A percentile compares a stretch with the other conserved stretches of the same genome.
Evolutionary conservation across 768 basidiomycete genomes (phyloP).

Genomic region (Agrocybe pediades): DNA sequence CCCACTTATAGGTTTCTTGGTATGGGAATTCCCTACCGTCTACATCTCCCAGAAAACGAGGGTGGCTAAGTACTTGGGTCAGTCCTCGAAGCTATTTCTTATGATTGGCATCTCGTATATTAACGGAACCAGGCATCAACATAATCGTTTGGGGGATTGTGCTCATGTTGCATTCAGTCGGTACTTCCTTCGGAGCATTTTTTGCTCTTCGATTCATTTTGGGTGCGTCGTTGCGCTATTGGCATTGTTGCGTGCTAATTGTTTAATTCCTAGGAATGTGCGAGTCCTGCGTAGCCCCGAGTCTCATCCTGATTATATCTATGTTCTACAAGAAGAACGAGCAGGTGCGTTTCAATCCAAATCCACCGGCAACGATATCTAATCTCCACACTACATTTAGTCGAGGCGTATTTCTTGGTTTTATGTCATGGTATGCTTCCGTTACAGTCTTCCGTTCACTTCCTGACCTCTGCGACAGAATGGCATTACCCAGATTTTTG

Average conservation of each 20-base stretch:
- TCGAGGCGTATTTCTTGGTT: constrained; percentile 64
- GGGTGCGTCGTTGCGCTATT: constrained; percentile 33
- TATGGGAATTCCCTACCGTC: constrained; percentile 68
- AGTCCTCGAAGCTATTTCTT: constrained; percentile 2
- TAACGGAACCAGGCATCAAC: constrained; percentile 45
- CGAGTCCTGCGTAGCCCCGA: constrained; percentile 66
- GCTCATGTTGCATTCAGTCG: constrained; percentile 61
- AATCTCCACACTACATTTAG: constrained; percentile 22
- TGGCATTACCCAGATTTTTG: constrained; percentile 59
- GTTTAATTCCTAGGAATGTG: constrained; percentile 51
- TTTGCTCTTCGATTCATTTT: constrained; percentile 63
- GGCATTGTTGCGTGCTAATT: not conserved
- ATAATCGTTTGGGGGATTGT: constrained; percentile 61
- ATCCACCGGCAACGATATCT: not conserved
- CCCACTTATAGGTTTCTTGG: constrained; percentile 45
- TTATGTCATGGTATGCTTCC: constrained; percentile 57
- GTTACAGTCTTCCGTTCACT: not conserved
- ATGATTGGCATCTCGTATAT: not conserved
- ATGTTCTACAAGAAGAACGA: constrained; percentile 75
- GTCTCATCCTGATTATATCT: constrained; percentile 60
- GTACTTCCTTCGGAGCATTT: constrained; percentile 59
- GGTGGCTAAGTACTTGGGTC: constrained; percentile 64
- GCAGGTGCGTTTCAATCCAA: constrained; percentile 36
- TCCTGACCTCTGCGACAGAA: constrained; percentile 38
- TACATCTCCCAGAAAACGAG: constrained; percentile 65